Evolutionary conservation across 345 rosid species (phyloP).

Genomic region (Gossypium bickii): DNA sequence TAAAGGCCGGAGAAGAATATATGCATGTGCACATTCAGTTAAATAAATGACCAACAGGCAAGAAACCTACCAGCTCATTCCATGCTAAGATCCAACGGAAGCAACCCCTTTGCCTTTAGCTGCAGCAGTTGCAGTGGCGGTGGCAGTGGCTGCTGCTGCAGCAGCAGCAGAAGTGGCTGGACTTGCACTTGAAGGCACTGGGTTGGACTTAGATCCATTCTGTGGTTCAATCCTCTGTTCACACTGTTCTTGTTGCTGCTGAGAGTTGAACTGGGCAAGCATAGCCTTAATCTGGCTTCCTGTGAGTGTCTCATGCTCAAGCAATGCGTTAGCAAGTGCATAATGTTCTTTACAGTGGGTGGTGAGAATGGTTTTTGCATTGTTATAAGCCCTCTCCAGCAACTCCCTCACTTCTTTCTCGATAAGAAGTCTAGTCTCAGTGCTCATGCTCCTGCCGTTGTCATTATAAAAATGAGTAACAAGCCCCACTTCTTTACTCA

Average conservation of each 20-base stretch:
- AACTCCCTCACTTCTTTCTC: constrained; percentile 74
- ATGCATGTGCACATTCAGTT: constrained; percentile 30
- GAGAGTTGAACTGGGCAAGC: constrained; percentile 57
- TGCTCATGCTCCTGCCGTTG: constrained; percentile 96
- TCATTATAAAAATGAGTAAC: constrained; percentile 74
- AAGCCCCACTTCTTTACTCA: constrained; percentile 67
- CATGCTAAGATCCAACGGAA: constrained; percentile 69
- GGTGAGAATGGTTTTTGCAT: constrained; percentile 77
- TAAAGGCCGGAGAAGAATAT: constrained; percentile 9
- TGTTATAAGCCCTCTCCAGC: constrained; percentile 78
- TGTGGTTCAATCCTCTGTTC: constrained; percentile 46
- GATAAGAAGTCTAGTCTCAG: constrained; percentile 84
- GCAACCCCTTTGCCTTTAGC: constrained; percentile 77
- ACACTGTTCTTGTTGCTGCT: constrained; percentile 49
- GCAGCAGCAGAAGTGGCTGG: constrained; percentile 67
- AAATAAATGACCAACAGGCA: constrained; percentile 12
- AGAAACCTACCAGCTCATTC: constrained; percentile 9
- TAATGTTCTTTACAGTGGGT: constrained; percentile 70
- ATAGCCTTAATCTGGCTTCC: constrained; percentile 76
- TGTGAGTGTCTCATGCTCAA: constrained; percentile 67
- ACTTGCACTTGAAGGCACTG: constrained; percentile 68
- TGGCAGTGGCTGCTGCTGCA: constrained; percentile 52
- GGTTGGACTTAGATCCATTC: constrained; percentile 47
- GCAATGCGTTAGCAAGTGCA: constrained; percentile 80
- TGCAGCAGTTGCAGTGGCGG: constrained; percentile 61